These are phyloP conservation scores for Ophiostoma australiae DNA, from an alignment of 2,329 filamentous ascomycete species.

Conservation along the genomic window DNA sequence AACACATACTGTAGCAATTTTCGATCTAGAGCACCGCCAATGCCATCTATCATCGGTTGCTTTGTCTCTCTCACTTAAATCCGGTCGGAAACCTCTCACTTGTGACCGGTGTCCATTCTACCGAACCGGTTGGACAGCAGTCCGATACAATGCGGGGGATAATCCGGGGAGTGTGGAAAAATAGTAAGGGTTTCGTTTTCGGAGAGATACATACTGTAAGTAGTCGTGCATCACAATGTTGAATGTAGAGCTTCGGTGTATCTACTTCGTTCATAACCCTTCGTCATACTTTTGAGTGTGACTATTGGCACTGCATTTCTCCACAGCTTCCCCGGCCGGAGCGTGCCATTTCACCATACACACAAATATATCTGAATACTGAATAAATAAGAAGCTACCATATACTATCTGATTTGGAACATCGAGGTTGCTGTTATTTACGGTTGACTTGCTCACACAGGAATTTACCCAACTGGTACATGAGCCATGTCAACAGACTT, in stretches of 20 bases:
- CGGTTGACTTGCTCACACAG: no score
- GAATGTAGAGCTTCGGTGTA: neutral
- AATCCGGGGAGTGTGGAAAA: neutral
- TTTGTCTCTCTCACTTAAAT: neutral
- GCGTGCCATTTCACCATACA: conserved; percentile 1
- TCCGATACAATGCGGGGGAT: neutral
- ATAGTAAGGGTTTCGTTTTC: neutral
- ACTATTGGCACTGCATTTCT: neutral
- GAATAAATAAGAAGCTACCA: neutral
- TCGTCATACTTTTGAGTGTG: neutral
- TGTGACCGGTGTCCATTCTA: neutral
- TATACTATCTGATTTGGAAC: no score
- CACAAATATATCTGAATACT: neutral
- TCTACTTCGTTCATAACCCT: neutral
- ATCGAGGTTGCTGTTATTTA: no score
- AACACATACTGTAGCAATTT: neutral
- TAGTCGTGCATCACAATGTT: neutral
- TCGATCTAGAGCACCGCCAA: neutral
- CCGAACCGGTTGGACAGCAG: neutral
- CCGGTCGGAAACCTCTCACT: neutral
- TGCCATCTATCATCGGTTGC: neutral
- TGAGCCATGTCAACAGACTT: neutral
- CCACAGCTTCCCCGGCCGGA: neutral
- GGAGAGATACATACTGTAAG: neutral
- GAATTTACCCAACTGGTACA: neutral